Base-by-base conservation (phyloP, 306 rosid species). In the Ziziphus jujuba region DNA sequence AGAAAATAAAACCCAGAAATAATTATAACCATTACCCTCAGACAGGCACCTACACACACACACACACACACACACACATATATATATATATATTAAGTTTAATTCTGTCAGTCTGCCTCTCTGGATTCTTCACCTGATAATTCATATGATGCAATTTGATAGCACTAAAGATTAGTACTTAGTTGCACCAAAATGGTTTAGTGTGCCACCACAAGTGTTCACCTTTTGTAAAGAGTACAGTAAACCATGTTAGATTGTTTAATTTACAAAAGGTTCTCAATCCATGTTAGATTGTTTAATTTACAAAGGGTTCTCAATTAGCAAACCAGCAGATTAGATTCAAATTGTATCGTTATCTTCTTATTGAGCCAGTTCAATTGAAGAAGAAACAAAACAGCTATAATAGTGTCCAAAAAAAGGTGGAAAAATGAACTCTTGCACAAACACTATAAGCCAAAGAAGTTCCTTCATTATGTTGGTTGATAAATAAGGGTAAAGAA, bases 1-100 rank as follows among this genome's bases (percentile, higher is more conserved):
- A 63, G 66, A 76, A 52, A 70, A 81, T 58, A 63, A 16, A 23
- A 44, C 13, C 31, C 40, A 66, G 48, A 63, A 72, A 55, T 28
- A 73, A 44, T 65, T 63, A 65, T 58, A 63, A 75, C 52, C 25
- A 44, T 11, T 7, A 7, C 28, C 22, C n/a, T n/a, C 10, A n/a
- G 25, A 5, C 23, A 55, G 33, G 21, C 52, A 15, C 23, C 21
- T 9, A 35, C 6, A 6, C 43, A 7, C n/a, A n/a, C n/a, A n/a
- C n/a, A n/a, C n/a, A n/a, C n/a, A n/a, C n/a, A n/a, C n/a, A n/a
- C n/a, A n/a, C n/a, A n/a, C n/a, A 13, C 13, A 47, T 5, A 7
- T 8, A 47, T 17, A 47, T 5, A 10, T 7, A 47, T 8, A 3
- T 47, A 11, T 47, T 3, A 17, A 47, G 13, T 47, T 20, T 19